Base-by-base conservation (phyloP, 176 grass and related monocot genomes). In the Rhipidocladum racemiflorum region DNA sequence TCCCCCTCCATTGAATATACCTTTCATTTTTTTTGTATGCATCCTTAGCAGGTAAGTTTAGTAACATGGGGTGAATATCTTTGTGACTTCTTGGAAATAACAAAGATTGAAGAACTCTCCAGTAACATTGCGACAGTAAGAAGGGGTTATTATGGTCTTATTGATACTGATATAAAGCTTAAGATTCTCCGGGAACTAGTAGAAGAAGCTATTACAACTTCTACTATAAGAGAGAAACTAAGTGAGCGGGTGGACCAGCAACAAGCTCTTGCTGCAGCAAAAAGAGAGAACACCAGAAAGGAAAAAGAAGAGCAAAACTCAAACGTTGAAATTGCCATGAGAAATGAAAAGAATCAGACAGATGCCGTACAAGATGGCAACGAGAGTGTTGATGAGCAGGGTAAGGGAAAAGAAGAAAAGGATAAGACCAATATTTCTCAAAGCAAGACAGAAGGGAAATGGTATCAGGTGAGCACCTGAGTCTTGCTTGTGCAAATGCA, bases 1-100 rank as follows among this genome's bases (percentile, higher is more conserved):
- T 30, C 51, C 42, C 20, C 79, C 46, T 68, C 28, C 61, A 53
- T 77, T 68, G 32, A 73, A 53, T 49, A 60, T 85, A 43, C 34
- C 17, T 27, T 78, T 68, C 34, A 57, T 42, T 23, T 57, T 40
- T 30, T 72, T 56, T 67, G 13, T 75, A 66, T 80, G 25, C 28
- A 30, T 64, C 34, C 50, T 72, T 82, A 87, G 51, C 90, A 94
- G 95, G 80, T 97, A 77, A 91, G 56, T 70, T 83, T 77, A 67
- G 66, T 77, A 67, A 88, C 84, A 55, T 97, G 95, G 95, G 39
- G 64, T 83, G 95, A 97, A 51, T 92, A 83, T 76, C 65, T 97
- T 36, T 91, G 86, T 73, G 86, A 97, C 55, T 97, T 97, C 82
- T 75, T 93, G 85, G 89, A 93, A 67, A 69, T 87, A 62, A 61